These are phyloP conservation scores for Yarrowia sp. DNA, from an alignment of 805 yeast genomes.

Conservation along the genomic window DNA sequence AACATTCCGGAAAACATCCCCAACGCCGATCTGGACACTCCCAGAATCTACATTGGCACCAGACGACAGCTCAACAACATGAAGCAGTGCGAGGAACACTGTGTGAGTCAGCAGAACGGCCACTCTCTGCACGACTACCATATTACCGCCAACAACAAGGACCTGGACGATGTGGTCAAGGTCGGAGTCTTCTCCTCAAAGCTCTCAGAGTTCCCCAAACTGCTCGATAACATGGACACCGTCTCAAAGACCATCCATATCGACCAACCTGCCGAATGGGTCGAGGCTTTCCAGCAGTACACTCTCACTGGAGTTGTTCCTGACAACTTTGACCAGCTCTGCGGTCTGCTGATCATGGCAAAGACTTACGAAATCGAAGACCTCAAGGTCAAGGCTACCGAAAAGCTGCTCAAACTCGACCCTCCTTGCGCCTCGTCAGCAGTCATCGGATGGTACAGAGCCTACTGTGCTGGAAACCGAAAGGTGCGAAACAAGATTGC, in stretches of 20 bases:
- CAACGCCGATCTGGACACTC: conserved; percentile 8
- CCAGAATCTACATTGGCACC: conserved; percentile 22
- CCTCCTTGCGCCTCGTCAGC: conserved; percentile 5
- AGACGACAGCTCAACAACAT: conserved; percentile 20
- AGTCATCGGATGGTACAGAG: conserved; percentile 22
- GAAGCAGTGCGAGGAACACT: conserved; percentile 11
- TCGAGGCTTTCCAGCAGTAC: conserved; percentile 10
- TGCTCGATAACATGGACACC: not conserved
- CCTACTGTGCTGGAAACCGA: conserved; percentile 10
- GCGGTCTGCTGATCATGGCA: conserved; percentile 16
- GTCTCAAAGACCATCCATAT: conserved; percentile 14
- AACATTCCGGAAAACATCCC: conserved; percentile 6
- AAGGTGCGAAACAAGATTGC: conserved; percentile 7
- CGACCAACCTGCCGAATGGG: conserved; percentile 23
- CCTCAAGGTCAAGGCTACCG: conserved; percentile 5
- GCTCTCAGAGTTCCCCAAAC: conserved; percentile 9
- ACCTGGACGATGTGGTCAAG: not conserved
- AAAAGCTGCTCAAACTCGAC: not conserved
- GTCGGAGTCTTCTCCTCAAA: conserved; percentile 11
- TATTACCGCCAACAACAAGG: conserved; percentile 5
- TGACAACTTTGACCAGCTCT: not conserved
- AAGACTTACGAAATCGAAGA: conserved; percentile 19
- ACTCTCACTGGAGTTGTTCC: not conserved
- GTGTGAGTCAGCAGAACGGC: not conserved
- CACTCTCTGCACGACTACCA: not conserved